Conservation (phyloP, 805 yeast genomes). For the Monosporozyma unispora region DNA sequence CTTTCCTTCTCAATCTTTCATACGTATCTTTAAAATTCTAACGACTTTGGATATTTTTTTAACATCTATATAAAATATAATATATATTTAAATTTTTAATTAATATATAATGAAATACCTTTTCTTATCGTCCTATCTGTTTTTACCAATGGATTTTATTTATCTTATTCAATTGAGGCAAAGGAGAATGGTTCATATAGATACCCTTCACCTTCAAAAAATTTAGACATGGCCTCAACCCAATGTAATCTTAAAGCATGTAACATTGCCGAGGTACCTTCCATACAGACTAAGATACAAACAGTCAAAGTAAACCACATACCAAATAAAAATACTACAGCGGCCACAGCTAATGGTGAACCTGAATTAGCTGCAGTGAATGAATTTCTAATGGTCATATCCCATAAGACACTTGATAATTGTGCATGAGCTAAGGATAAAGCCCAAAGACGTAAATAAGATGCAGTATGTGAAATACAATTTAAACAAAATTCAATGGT, state of each 20-base stretch:
- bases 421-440: conserved; percentile 95
- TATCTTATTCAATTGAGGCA: conserved; percentile 9
- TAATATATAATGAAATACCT: background rate
- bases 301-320: conserved; percentile 94
- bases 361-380: conserved; percentile 45
- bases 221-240: conserved; percentile 99
- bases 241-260: conserved; percentile 97
- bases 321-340: conserved; percentile 74
- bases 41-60: background rate
- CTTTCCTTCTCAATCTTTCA: background rate
- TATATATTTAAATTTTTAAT: background rate
- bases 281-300: conserved; percentile 89
- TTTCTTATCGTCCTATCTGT: background rate
- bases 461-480: conserved; percentile 97
- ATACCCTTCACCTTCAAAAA: conserved; percentile 93
- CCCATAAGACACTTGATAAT: conserved; percentile 89
- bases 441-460: conserved; percentile 95
- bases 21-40: background rate
- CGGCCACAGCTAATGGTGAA: conserved; percentile 54
- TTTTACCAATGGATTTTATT: background rate
- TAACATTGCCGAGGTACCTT: conserved; percentile 98
- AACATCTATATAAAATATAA: background rate
- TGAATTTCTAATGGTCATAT: conserved; percentile 81
- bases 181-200: conserved; percentile 86
- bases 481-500: conserved; percentile 96